These are phyloP conservation scores for Brassica hybrid DNA, from an alignment of 441 rosid species.

Conservation along the genomic window DNA sequence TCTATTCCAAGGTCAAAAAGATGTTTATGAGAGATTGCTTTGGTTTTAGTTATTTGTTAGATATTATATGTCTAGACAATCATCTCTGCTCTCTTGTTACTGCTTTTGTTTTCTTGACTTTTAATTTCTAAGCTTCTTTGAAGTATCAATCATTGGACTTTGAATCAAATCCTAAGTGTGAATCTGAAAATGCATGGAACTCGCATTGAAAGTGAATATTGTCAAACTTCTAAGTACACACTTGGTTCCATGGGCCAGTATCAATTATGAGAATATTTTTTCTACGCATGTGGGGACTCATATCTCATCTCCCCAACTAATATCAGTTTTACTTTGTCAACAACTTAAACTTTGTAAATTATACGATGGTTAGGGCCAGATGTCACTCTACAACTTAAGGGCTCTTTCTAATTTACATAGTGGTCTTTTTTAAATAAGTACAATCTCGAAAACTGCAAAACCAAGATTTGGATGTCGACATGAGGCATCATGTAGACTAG, in stretches of 20 bases:
- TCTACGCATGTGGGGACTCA: slow-evolving; percentile 34
- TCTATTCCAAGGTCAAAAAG: slow-evolving; percentile 22
- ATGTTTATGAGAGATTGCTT: slow-evolving; percentile 6
- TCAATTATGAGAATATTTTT: slow-evolving; percentile 4
- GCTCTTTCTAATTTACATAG: background rate
- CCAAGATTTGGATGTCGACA: slow-evolving; percentile 39
- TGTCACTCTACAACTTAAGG: slow-evolving; percentile 21
- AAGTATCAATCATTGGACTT: slow-evolving; percentile 8
- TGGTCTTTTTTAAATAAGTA: background rate
- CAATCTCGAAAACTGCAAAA: slow-evolving; percentile 28
- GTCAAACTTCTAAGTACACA: slow-evolving; percentile 28
- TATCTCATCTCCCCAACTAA: slow-evolving; percentile 38
- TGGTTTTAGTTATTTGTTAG: slow-evolving; percentile 27
- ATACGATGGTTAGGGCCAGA: slow-evolving; percentile 12
- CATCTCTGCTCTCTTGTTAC: background rate
- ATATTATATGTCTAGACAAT: background rate
- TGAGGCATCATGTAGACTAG: slow-evolving; percentile 9
- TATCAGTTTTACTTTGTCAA: slow-evolving; percentile 22
- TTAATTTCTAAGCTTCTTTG: background rate
- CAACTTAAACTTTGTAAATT: slow-evolving; percentile 27
- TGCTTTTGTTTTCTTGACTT: slow-evolving; percentile 5
- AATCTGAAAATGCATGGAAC: background rate
- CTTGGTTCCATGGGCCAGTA: slow-evolving; percentile 25
- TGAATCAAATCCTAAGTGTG: slow-evolving; percentile 18
- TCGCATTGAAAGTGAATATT: slow-evolving; percentile 7